Base-by-base conservation (phyloP, 2,329 filamentous ascomycete species). In the Alternaria incomplexa region DNA sequence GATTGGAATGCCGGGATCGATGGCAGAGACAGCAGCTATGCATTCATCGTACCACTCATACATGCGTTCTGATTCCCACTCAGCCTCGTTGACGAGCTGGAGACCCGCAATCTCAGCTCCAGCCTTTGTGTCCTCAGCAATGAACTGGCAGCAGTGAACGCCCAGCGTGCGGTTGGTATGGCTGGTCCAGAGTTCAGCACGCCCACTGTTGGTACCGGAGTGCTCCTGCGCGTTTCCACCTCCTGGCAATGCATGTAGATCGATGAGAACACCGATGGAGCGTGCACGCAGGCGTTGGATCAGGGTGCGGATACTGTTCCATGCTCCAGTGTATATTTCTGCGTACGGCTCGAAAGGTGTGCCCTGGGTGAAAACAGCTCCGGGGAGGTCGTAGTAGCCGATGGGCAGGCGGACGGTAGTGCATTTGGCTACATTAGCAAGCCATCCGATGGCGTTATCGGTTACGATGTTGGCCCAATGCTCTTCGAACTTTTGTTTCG, bases 331-430 rank as follows among this genome's bases (percentile, higher is more conserved):
- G 69, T 89, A 89, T 10, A 89, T 82, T 26, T 77, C 69, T 7
- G 80, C 76, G 9, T 82, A 81, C 1, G 80, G 76, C 20, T 84
- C 82, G 73, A 89, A 89, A 1, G 84, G 82, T 1, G 86, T 88
- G 3, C 80, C 80, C 11, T 77, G 68, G 62, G 84, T 85, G 68
- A 85, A 88, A 1, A 79, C 72, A 0, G 83, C 81, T 0, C 85
- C 86, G 5, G 73, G 73, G 6, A 89, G 81, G 5, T 84, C 85
- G 71, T 85, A 89, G 74, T 87, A 88, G 4, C 87, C 87, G 56
- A 90, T 85, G 0, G 87, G 87, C 17, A 90, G 73, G n/a, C 87
- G 83, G 45, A 89, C 83, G 15, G 85, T 85, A 5, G 85, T 89
- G 67, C 86, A 86, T 55, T 83, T 84, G 3, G 85, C 86, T 25